These are phyloP conservation scores for Silene coronaria DNA, from an alignment of 179 eudicot species.

Conservation along the genomic window DNA sequence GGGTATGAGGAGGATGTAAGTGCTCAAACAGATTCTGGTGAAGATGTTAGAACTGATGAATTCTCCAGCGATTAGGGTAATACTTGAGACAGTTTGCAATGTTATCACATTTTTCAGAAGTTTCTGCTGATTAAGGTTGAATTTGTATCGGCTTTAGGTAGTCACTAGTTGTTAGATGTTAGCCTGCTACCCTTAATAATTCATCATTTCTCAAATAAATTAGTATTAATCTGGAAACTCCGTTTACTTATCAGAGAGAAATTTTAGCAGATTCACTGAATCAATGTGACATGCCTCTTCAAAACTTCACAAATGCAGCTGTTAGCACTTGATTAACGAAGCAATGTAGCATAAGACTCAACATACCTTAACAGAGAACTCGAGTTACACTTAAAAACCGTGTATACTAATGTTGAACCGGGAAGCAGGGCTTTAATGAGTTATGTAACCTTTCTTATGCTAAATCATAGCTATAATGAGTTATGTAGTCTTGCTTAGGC, in stretches of 20 bases:
- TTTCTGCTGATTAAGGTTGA: neutral
- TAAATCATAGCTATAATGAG: too few relatives aligned
- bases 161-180: neutral
- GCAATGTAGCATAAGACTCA: too few relatives aligned
- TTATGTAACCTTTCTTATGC: too few relatives aligned
- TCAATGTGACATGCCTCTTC: neutral
- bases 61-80: slow-evolving; percentile 4
- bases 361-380: too few relatives aligned
- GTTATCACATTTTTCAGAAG: neutral
- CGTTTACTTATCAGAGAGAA: neutral
- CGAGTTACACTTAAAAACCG: too few relatives aligned
- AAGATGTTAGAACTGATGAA: neutral
- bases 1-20: neutral
- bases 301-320: too few relatives aligned
- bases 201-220: neutral
- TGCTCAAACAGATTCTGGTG: slow-evolving; percentile 2
- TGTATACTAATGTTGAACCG: too few relatives aligned
- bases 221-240: neutral
- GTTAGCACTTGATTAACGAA: too few relatives aligned
- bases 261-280: neutral
- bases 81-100: neutral
- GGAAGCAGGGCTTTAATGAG: too few relatives aligned
- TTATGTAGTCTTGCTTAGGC: too few relatives aligned
- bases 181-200: neutral
- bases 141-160: neutral